phyloP scores from a whole-genome alignment of 768 basidiomycete species.

The Favolaschia claudopus region DNA sequence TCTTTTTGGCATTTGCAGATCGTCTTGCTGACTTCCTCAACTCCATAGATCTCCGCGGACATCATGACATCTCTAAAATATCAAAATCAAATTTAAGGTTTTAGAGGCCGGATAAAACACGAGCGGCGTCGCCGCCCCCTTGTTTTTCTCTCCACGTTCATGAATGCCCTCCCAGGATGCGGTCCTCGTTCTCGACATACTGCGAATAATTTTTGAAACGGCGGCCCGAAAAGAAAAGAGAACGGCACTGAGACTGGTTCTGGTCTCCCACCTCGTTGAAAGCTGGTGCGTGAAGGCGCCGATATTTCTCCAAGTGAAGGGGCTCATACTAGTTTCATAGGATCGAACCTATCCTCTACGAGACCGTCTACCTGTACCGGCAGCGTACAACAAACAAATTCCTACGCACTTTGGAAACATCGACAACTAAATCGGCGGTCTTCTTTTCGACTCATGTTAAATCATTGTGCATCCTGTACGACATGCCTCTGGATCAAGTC shows the following conservation, averaged over 20 bases:
- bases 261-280: conserved; percentile 39
- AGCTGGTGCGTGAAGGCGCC: conserved; percentile 38
- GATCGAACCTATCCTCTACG: conserved; percentile 47
- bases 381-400: conserved; percentile 43
- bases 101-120: too few relatives aligned
- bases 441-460: conserved; percentile 48
- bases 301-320: not conserved
- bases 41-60: too few relatives aligned
- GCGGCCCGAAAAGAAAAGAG: conserved; percentile 39
- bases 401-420: conserved; percentile 46
- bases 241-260: conserved; percentile 40
- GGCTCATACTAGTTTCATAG: conserved; percentile 20
- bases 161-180: conserved; percentile 12
- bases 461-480: conserved; percentile 45
- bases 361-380: conserved; percentile 40
- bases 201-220: conserved; percentile 45
- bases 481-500: conserved; percentile 39
- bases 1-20: too few relatives aligned
- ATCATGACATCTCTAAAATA: too few relatives aligned
- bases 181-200: conserved; percentile 43
- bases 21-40: too few relatives aligned
- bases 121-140: too few relatives aligned
- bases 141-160: too few relatives aligned
- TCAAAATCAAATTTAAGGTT: too few relatives aligned
- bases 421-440: conserved; percentile 35